These are phyloP conservation scores for Teratosphaeria viscida DNA, from an alignment of 2,329 filamentous ascomycete species.

Conservation along the genomic window DNA sequence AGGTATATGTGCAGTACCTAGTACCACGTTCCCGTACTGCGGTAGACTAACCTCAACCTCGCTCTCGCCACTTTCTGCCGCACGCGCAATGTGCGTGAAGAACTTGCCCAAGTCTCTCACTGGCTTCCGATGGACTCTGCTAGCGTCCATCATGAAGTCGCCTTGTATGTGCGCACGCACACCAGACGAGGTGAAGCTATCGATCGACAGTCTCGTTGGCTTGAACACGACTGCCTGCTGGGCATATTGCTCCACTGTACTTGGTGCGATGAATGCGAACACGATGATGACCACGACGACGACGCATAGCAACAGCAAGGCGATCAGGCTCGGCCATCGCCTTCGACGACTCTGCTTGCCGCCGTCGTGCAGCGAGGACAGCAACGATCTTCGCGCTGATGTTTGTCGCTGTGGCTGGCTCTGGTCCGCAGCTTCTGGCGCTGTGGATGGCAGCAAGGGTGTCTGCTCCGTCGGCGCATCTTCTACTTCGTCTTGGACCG, in stretches of 20 bases:
- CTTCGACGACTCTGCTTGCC: conserved; percentile 31
- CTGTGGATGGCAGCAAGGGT: conserved; percentile 26
- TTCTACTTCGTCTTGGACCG: not conserved
- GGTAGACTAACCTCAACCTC: conserved; percentile 69
- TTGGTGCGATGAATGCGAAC: conserved; percentile 70
- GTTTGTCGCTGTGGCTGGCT: conserved; percentile 15
- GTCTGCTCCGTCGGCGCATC: conserved; percentile 27
- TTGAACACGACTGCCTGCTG: conserved; percentile 73
- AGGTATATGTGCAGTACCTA: conserved; percentile 70
- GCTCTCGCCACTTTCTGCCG: conserved; percentile 64
- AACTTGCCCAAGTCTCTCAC: conserved; percentile 67
- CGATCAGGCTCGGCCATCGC: conserved; percentile 69
- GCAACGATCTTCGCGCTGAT: conserved; percentile 11
- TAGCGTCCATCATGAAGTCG: conserved; percentile 69
- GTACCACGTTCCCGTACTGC: conserved; percentile 64
- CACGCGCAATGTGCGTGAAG: conserved; percentile 67
- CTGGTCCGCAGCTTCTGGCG: conserved; percentile 1
- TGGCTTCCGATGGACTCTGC: conserved; percentile 58
- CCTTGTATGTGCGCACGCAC: conserved; percentile 72
- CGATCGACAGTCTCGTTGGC: conserved; percentile 73
- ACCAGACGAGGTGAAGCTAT: conserved; percentile 70
- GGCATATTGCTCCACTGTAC: conserved; percentile 73
- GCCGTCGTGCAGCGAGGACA: conserved; percentile 7
- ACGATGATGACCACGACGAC: conserved; percentile 59
- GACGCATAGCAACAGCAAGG: conserved; percentile 55